Evolutionary conservation across 768 basidiomycete species (phyloP), one percentile per base, ranked within the genome.

Genomic region (Pholiota molesta): DNA sequence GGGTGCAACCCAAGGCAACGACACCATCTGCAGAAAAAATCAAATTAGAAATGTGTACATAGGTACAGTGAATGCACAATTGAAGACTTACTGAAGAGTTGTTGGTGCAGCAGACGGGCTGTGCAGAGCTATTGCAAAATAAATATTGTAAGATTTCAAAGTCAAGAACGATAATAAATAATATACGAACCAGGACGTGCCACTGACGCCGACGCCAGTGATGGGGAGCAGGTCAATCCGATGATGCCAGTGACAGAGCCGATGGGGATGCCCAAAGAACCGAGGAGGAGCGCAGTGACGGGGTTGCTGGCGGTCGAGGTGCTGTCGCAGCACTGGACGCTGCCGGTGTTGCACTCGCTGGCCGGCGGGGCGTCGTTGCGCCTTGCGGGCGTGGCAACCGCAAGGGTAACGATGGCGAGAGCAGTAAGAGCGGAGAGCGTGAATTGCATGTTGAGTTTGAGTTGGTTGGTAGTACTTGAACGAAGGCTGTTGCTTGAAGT

Each of bases 61-160:
- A 23, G 19, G 35, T 2, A 13, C 1, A 35, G 17, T 13, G 17
- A 23, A 14, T 26, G 26, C 26, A 23, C 11, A 5, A n/a, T n/a
- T n/a, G n/a, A n/a, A 37, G 42, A 54, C 55, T 66, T 66, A 66
- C 65, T 60, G 67, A 68, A 68, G 31, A 39, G 56, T 68, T 64
- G 60, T 61, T 44, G 19, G 55, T 47, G 65, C 67, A 68, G 65
- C 67, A 68, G 31, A 66, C 65, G 17, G 67, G 65, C 54, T 68
- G 67, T 29, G 53, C 62, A 23, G 59, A 57, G 64, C 66, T 67
- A 52, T 23, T 16, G 19, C 2, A 29, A 28, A 13, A 55, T 14
- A 16, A 28, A 16, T 16, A 40, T 40, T 40, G 39, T 40, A 40
- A 40, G 45, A 49, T 17, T 13, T 35, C 10, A 57, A 28, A 31